Conservation (phyloP, 192 early-diverging fungal genomes). For the Phlyctochytrium planicorne region DNA sequence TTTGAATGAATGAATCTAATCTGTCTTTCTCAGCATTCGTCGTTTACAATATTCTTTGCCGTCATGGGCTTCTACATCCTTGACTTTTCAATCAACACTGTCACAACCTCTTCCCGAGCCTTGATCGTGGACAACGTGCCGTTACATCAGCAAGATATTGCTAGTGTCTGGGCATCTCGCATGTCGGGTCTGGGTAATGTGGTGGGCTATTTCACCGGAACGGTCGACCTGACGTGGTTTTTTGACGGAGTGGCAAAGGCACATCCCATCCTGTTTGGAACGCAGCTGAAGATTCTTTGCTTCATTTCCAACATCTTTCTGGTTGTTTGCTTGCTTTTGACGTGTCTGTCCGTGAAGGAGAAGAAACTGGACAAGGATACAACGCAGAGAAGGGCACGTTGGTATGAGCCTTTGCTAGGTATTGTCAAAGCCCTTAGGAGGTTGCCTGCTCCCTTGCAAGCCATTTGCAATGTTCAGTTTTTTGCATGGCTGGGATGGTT, state of each 20-base stretch:
- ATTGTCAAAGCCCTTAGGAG: constrained; percentile 48
- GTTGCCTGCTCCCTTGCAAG: constrained; percentile 70
- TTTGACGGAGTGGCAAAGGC: constrained; percentile 24
- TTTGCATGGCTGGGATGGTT: constrained; percentile 98
- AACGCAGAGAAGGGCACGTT: constrained; percentile 6
- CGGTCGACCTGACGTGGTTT: constrained; percentile 67
- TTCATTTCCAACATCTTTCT: constrained; percentile 70
- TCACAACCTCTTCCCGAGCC: constrained; percentile 79
- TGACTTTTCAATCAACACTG: constrained; percentile 91
- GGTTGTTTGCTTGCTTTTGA: constrained; percentile 51
- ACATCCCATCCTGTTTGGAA: constrained; percentile 61
- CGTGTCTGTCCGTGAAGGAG: constrained; percentile 57
- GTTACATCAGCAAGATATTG: constrained; percentile 73
- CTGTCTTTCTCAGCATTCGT: constrained; percentile 16
- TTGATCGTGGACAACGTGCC: constrained; percentile 84
- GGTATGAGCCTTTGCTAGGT: constrained; percentile 40
- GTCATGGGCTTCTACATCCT: constrained; percentile 84
- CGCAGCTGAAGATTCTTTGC: constrained; percentile 81
- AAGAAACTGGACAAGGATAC: constrained; percentile 19
- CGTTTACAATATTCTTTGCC: constrained; percentile 65
- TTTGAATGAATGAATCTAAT: no score
- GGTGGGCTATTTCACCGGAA: constrained; percentile 83
- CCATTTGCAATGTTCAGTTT: constrained; percentile 86
- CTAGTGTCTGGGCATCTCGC: constrained; percentile 82
- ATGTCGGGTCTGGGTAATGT: constrained; percentile 85